Evolutionary conservation across 1,284 basidiomycete genomes (phyloP).

Genomic region (Apiotrichum porosum): DNA sequence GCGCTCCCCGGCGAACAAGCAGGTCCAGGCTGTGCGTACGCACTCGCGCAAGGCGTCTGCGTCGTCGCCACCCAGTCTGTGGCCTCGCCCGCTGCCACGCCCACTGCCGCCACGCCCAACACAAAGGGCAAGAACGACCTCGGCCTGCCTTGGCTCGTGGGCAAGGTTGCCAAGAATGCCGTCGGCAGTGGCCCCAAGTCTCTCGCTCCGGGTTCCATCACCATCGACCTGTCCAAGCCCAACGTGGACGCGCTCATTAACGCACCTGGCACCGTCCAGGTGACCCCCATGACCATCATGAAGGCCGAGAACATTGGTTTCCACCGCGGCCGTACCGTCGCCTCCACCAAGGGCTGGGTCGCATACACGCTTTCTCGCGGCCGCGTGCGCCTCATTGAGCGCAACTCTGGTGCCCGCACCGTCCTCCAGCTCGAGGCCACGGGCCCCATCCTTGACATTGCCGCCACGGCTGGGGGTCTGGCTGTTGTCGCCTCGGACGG

Average conservation of each 20-base stretch:
- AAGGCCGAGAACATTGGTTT: slow-evolving; percentile 23
- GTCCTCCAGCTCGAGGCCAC: slow-evolving; percentile 24
- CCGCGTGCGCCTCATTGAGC: slow-evolving; percentile 36
- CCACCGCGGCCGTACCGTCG: slow-evolving; percentile 29
- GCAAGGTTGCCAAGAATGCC: slow-evolving; percentile 15
- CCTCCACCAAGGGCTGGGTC: slow-evolving; percentile 30
- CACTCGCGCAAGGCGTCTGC: neutral
- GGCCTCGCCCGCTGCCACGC: neutral
- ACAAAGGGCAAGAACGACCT: slow-evolving; percentile 4
- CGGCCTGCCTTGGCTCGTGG: slow-evolving; percentile 13
- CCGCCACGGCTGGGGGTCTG: slow-evolving; percentile 22
- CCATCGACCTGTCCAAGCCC: slow-evolving; percentile 33
- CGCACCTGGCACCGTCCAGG: slow-evolving; percentile 16
- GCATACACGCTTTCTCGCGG: slow-evolving; percentile 37
- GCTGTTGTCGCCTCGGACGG: slow-evolving; percentile 31
- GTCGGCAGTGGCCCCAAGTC: slow-evolving; percentile 24
- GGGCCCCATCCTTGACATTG: slow-evolving; percentile 33
- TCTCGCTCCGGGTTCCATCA: slow-evolving; percentile 18
- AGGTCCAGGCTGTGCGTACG: neutral
- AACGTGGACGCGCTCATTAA: slow-evolving; percentile 27
- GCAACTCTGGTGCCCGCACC: slow-evolving; percentile 28
- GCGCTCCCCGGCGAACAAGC: neutral
- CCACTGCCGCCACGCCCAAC: neutral
- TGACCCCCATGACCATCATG: slow-evolving; percentile 32
- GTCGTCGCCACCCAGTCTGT: neutral